Conservation (phyloP, 2,329 filamentous ascomycete species). For the Rhynchosporium agropyri region DNA sequence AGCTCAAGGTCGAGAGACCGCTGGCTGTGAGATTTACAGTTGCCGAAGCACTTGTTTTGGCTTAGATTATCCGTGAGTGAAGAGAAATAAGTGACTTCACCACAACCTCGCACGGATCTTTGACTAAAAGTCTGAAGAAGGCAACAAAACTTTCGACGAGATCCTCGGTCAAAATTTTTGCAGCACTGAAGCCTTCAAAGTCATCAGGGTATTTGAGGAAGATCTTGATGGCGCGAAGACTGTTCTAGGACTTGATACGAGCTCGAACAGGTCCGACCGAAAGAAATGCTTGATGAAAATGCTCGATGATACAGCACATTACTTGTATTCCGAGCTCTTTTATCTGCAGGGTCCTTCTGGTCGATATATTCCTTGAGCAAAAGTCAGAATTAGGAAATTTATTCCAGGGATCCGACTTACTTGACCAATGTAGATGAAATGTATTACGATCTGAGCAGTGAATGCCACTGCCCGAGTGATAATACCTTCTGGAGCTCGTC, state of each 20-base stretch:
- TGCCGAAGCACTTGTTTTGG: too few relatives aligned
- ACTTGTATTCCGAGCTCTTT: slow-evolving; percentile 33
- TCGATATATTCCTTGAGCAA: slow-evolving; percentile 31
- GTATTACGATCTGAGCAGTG: slow-evolving; percentile 22
- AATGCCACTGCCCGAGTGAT: slow-evolving; percentile 25
- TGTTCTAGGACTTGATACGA: slow-evolving; percentile 7
- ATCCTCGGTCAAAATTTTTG: background rate
- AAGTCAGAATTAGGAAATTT: background rate
- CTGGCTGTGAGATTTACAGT: background rate
- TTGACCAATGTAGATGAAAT: slow-evolving; percentile 32
- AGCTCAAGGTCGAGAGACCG: background rate
- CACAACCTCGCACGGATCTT: slow-evolving; percentile 14
- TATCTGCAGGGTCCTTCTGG: slow-evolving; percentile 28
- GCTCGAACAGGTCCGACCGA: slow-evolving; percentile 23
- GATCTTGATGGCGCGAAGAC: slow-evolving; percentile 3
- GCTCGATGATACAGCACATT: slow-evolving; percentile 32
- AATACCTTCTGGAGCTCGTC: slow-evolving; percentile 23
- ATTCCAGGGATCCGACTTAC: background rate
- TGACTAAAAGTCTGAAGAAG: slow-evolving; percentile 10
- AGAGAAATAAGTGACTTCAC: slow-evolving; percentile 3
- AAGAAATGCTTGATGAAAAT: slow-evolving; percentile 17
- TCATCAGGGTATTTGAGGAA: background rate
- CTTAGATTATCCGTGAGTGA: background rate
- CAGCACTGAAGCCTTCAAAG: background rate
- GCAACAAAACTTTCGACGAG: slow-evolving; percentile 3